Percentiles rank a stretch among this genome's conserved stretches.
These are phyloP conservation scores for Nothophytophthora sp. DNA, from an alignment of 352 stramenopile species.

Conservation along the genomic window DNA sequence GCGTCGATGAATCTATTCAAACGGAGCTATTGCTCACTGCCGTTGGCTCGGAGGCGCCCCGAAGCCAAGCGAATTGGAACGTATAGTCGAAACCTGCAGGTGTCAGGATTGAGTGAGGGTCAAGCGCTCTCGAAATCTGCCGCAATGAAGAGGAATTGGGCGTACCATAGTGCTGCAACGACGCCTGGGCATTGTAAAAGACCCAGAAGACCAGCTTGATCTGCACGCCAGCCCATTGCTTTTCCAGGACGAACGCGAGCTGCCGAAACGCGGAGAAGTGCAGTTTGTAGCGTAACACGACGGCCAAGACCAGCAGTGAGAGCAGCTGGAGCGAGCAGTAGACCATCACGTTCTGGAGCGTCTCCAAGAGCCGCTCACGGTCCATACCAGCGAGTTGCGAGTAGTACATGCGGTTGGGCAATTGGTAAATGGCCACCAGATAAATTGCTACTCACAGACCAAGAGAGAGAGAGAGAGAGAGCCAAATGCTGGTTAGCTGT, in stretches of 20 bases:
- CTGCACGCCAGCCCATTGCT: constrained; percentile 23
- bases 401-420: constrained; percentile 34
- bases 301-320: constrained; percentile 22
- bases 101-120: too few relatives aligned
- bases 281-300: constrained; percentile 20
- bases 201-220: constrained; percentile 36
- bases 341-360: constrained; percentile 22
- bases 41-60: too few relatives aligned
- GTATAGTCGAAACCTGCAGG: too few relatives aligned
- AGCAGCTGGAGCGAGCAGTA: constrained; percentile 26
- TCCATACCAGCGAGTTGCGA: constrained; percentile 7
- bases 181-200: constrained; percentile 23
- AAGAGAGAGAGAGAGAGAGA: not conserved
- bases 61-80: too few relatives aligned
- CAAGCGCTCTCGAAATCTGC: too few relatives aligned
- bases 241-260: constrained; percentile 35
- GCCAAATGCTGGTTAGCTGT: not conserved
- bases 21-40: too few relatives aligned
- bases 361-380: constrained; percentile 6
- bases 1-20: too few relatives aligned
- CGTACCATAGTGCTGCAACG: constrained; percentile 27
- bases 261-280: constrained; percentile 16
- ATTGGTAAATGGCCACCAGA: constrained; percentile 7
- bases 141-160: too few relatives aligned
- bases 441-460: constrained; percentile 13